Conservation (phyloP, 768 basidiomycete genomes). For the Punctularia strigosozonata region DNA sequence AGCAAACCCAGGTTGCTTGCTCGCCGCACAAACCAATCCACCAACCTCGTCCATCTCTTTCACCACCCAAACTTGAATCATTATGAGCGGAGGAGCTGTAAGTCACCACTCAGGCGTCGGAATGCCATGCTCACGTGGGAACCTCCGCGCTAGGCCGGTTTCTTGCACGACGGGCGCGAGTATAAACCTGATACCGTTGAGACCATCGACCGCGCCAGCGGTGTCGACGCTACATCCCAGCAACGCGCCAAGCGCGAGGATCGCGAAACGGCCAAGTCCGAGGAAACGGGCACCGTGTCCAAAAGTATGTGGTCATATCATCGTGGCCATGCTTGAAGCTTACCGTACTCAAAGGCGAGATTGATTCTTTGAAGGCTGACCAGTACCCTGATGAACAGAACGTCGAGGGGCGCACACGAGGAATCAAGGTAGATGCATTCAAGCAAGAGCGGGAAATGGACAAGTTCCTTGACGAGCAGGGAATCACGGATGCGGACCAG, state of each 20-base stretch:
- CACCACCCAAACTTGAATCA: no score
- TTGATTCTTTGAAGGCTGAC: constrained; percentile 11
- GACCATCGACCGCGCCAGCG: no score
- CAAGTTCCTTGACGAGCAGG: constrained; percentile 7
- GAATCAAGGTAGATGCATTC: constrained; percentile 13
- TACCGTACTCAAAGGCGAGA: constrained; percentile 10
- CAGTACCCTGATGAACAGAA: constrained; percentile 8
- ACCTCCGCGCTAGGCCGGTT: no score
- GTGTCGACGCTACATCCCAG: no score
- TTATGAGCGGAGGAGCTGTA: no score
- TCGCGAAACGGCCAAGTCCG: constrained; percentile 10
- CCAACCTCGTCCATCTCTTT: no score
- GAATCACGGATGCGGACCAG: constrained; percentile 7
- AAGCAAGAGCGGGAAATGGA: constrained; percentile 15
- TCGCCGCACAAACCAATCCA: no score
- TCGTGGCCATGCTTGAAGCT: not conserved
- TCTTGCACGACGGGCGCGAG: no score
- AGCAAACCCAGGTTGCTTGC: no score
- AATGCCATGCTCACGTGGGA: no score
- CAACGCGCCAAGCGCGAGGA: constrained; percentile 11
- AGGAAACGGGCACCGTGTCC: constrained; percentile 11
- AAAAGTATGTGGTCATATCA: constrained; percentile 5
- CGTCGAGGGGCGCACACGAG: constrained; percentile 12
- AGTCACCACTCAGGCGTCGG: no score
- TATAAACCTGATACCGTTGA: no score